Base-by-base conservation (phyloP, 2,329 filamentous ascomycete genomes). In the Fonsecaea pedrosoi region DNA sequence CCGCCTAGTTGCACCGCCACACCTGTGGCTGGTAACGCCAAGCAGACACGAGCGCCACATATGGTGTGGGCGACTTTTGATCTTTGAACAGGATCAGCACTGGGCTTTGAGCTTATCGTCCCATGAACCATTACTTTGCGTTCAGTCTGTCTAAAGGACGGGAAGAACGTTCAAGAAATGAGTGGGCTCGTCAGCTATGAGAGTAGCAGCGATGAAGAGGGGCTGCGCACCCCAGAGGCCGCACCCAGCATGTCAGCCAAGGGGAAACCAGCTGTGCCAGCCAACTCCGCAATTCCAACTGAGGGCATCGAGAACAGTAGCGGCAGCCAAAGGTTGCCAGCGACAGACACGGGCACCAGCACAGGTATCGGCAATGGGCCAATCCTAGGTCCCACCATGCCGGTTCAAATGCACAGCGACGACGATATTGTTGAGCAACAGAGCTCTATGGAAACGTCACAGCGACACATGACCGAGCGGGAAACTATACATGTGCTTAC, bases 401-500 rank as follows among this genome's bases (percentile, higher is more conserved):
- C 71, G 21, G 54, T 34, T 21, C 60, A 66, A 50, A 66, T 40
- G 32, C 45, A 25, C 5, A 25, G n/a, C 59, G 62, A 58, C 15
- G 56, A 54, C n/a, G 32, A 54, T 4, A 7, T 25, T 37, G 58
- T 67, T 12, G 53, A 65, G n/a, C 42, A 58, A 25, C 57, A 69
- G 55, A 62, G 65, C 9, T 45, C 60, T 12, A 13, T 37, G 10
- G 54, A 60, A 40, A 30, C 3, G 7, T 42, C 48, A 45, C 57
- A 57, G 53, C 62, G 66, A 55, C 40, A 57, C 38, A 70, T 72
- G 64, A 69, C 72, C n/a, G 70, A 72, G 57, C 69, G 66, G 21
- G 70, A 82, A 50, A 75, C 83, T 21, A 78, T 88, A 15, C 85
- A 85, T 66, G 83, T 85, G 70, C 80, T 89, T 63, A 89, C 87